Evolutionary conservation across 768 basidiomycete species (phyloP), one percentile per base, ranked within the genome.

Genomic region (Candolleomyces aberdarensis): DNA sequence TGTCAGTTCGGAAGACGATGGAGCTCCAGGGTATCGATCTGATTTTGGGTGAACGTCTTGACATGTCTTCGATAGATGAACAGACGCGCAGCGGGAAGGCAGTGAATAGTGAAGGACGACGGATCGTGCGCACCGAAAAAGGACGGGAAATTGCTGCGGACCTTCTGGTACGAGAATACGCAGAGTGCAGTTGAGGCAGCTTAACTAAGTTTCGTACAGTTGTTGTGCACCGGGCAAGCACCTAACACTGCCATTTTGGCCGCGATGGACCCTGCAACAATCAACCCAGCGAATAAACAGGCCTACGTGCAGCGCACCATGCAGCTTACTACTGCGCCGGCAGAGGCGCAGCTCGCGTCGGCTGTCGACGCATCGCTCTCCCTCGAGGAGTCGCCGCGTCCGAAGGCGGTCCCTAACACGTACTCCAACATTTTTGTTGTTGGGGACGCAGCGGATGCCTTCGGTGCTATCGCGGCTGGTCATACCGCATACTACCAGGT

Each of bases 381-480:
- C 15, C 64, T 63, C n/a, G 64, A 67, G 1, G 52, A 73, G 10
- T 47, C 41, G 22, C 13, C 40, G 3, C 36, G 40, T 51, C 43
- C 43, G 52, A 50, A 50, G 39, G 50, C 32, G 41, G 44, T 43
- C 54, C 51, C 62, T 19, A 76, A 75, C 20, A 73, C 78, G 0
- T 83, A 84, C 65, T 77, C 80, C 0, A 75, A 85, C 61, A 77
- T 88, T 13, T 89, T 87, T 65, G 85, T 80, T 9, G 70, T 87
- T 6, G 87, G 87, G 8, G 87, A 88, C 57, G 78, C 80, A 0
- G 86, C 85, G 0, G 85, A 87, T 67, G 84, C 84, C 5, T 87
- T 85, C 60, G 85, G 85, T 6, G 87, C 85, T 0, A 79, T 83
- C 22, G 78, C 83, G 22, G 85, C 86, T 13, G 87, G 85, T 0